Evolutionary conservation across 2,329 filamentous ascomycete species (phyloP), one percentile per base, ranked within the genome.

Genomic region (Helicocarpus griseus): DNA sequence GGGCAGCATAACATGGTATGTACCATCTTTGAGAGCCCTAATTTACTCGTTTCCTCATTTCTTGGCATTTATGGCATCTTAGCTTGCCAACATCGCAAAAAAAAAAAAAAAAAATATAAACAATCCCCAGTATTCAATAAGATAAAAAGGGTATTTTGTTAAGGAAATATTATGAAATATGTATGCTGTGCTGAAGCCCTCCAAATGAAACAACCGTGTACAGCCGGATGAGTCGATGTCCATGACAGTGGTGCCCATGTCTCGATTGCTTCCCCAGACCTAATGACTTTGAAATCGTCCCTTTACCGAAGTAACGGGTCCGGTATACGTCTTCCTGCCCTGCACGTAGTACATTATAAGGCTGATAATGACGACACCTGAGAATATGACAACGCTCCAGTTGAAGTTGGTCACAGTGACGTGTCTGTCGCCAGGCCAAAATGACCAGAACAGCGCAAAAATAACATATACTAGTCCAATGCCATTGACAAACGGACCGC

Each of bases 351-450:
- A 74, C 55, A 70, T 72, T 7, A 63, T 55, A 6, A 69, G 56
- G 0, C 67, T 64, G 49, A 73, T 68, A 17, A 68, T 35, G 53
- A 73, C 65, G 17, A 68, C 64, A 4, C 59, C 65, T 33, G 60
- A 59, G 50, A 72, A 74, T 35, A 77, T 65, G 28, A 74, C 60
- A 24, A 64, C 74, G 53, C 74, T 63, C 54, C 54, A 56, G 38
- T 58, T 58, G 47, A 58, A 55, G 21, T 49, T 51, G 31, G 17
- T 36, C 4, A 40, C 21, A 31, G 26, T 38, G 26, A 58, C 45
- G 11, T 49, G 17, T 13, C 33, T 50, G 8, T 48, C 41, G 6
- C 48, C 43, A 1, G 56, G 56, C 45, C 56, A 58, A 38, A 58
- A 58, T 26, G 54, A 48, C 29, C 54, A 57, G n/a, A 52, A 47